Evolutionary conservation across 768 basidiomycete species (phyloP), one percentile per base, ranked within the genome.

Genomic region (Paxillus rubicundulus): DNA sequence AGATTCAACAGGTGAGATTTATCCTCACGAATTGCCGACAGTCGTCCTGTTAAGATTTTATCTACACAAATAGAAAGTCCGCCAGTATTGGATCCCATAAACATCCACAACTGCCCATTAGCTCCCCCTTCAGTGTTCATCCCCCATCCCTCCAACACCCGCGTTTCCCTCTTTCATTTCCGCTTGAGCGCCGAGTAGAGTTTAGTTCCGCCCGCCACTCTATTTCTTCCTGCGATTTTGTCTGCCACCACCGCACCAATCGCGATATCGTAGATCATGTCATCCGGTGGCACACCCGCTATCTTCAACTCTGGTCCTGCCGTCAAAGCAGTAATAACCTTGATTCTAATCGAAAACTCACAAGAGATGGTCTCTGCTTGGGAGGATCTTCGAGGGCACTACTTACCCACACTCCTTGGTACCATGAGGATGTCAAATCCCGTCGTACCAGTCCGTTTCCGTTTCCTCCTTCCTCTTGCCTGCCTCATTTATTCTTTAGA

Each of bases 321-420:
- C 1, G 54, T 52, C 7, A 60, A 53, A 36, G 66, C 66, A 1
- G 57, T 67, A 50, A 55, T 67, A 44, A 69, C 74, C n/a, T 71
- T 82, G 46, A 59, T 82, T 53, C 70, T 84, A 53, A 73, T 83
- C 56, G 82, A 84, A 68, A 82, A 83, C 59, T 82, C 82, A 0
- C 68, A 70, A 32, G 62, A 65, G 1, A 77, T 81, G 71, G 63
- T 66, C 21, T 17, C 55, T 6, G 66, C 73, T 20, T 84, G 82
- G 82, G 59, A 71, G 56, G 72, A 78, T 64, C 75, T 83, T 32
- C 69, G 74, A 55, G 73, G 77, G 60, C 73, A 70, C 20, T 77
- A 76, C 61, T 70, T 82, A 18, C 68, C 63, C 17, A 70, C 62
- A 9, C 66, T 84, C 38, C 69, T 79, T 47, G 70, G 74, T 38